A percentile compares a stretch with the other conserved stretches of the same genome.
These are phyloP conservation scores for Allodekkera sacchari DNA, from an alignment of 805 yeast species.

Conservation along the genomic window DNA sequence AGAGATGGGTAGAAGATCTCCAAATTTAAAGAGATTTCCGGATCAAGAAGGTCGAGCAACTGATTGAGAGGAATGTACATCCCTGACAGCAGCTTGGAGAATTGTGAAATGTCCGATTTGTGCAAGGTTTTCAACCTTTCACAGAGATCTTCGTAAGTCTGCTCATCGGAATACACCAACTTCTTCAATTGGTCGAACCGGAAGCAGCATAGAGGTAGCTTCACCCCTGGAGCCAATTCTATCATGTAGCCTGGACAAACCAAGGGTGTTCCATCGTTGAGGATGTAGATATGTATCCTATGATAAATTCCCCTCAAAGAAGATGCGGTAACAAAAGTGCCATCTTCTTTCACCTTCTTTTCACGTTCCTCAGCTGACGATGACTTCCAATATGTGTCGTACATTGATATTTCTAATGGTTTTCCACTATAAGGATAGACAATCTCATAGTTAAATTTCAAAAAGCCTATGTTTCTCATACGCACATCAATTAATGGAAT, in stretches of 20 bases:
- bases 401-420: conserved; percentile 81
- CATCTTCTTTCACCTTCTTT: conserved; percentile 5
- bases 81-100: conserved; percentile 36
- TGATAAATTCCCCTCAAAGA: conserved; percentile 78
- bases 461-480: conserved; percentile 72
- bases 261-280: conserved; percentile 80
- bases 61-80: conserved; percentile 53
- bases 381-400: conserved; percentile 96
- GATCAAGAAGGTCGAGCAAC: conserved; percentile 47
- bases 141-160: conserved; percentile 10
- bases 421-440: conserved; percentile 83
- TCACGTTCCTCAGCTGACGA: conserved; percentile 39
- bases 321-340: conserved; percentile 84
- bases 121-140: conserved; percentile 13
- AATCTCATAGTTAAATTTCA: conserved; percentile 69
- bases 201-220: conserved; percentile 54
- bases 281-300: conserved; percentile 57
- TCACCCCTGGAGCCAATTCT: conserved; percentile 35
- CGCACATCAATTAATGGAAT: conserved; percentile 79
- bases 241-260: conserved; percentile 65
- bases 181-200: conserved; percentile 33
- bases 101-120: no score
- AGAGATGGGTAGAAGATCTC: conserved; percentile 72
- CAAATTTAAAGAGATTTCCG: conserved; percentile 57
- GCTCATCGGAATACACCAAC: conserved; percentile 15